Percentiles rank a stretch among this genome's conserved stretches.
These are phyloP conservation scores for Atalantia buxifolia DNA, from an alignment of 345 rosid species.

Conservation along the genomic window DNA sequence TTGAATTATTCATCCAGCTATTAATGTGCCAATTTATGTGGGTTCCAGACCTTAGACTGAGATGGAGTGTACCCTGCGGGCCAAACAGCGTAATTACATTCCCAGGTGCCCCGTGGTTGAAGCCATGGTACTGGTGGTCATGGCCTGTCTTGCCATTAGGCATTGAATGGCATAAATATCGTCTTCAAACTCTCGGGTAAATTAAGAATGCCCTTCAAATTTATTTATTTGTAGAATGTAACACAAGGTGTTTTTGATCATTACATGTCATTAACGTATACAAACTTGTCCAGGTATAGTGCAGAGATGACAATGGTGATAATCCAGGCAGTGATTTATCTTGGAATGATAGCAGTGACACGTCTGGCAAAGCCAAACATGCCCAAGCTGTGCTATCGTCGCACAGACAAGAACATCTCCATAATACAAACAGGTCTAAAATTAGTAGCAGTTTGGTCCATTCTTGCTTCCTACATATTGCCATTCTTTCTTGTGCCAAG, in stretches of 20 bases:
- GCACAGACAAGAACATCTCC: constrained; percentile 50
- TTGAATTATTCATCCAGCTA: background rate
- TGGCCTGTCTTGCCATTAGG: constrained; percentile 97
- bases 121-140: constrained; percentile 99
- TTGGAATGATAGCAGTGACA: constrained; percentile 59
- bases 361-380: constrained; percentile 64
- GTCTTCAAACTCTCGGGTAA: constrained; percentile 74
- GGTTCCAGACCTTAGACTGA: constrained; percentile 66
- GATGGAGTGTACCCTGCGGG: constrained; percentile 94
- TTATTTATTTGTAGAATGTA: background rate
- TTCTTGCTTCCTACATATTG: constrained; percentile 64
- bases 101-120: constrained; percentile 93
- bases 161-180: constrained; percentile 75
- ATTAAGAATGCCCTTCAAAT: background rate
- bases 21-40: background rate
- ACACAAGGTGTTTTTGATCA: too few species aligned
- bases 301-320: constrained; percentile 70
- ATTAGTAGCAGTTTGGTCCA: constrained; percentile 59
- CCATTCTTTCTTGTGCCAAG: constrained; percentile 80
- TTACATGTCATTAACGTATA: background rate
- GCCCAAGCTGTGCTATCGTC: constrained; percentile 76
- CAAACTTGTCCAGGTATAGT: constrained; percentile 44
- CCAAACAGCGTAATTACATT: constrained; percentile 92
- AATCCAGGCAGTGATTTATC: constrained; percentile 55
- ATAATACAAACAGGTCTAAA: constrained; percentile 56